Conservation (phyloP, 2,329 filamentous ascomycete genomes). For the Aspergillus hortae region DNA sequence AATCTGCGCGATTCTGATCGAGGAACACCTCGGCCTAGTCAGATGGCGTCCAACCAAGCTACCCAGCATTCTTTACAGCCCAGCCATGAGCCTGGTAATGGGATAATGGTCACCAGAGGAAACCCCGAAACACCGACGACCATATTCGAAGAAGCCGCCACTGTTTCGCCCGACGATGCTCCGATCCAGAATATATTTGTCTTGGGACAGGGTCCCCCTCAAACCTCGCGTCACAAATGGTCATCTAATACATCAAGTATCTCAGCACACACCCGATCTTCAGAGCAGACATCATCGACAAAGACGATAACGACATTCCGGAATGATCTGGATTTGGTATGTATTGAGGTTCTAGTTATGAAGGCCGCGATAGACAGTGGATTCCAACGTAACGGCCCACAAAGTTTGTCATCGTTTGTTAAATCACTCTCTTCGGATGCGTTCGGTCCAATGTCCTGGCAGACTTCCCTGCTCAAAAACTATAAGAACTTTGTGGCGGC, state of each 20-base stretch:
- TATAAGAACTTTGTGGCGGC: conserved; percentile 77
- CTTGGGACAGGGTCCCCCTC: conserved; percentile 65
- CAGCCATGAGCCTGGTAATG: conserved; percentile 29
- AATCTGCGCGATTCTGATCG: conserved; percentile 69
- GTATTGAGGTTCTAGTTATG: conserved; percentile 74
- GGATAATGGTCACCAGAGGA: conserved; percentile 22
- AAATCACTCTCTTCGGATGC: conserved; percentile 70
- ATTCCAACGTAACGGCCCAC: conserved; percentile 60
- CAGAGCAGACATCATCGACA: conserved; percentile 45
- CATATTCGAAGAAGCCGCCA: conserved; percentile 89
- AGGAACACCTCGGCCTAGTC: conserved; percentile 77
- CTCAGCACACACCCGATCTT: conserved; percentile 72
- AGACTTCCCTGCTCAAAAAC: conserved; percentile 67
- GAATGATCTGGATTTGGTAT: conserved; percentile 73
- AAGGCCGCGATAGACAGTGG: conserved; percentile 84
- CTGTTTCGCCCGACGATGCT: conserved; percentile 74
- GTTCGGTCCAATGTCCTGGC: conserved; percentile 70
- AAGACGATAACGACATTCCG: conserved; percentile 41
- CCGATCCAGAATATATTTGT: conserved; percentile 85
- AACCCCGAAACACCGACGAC: conserved; percentile 87
- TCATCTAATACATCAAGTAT: conserved; percentile 76
- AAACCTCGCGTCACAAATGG: conserved; percentile 54
- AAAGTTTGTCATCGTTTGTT: conserved; percentile 69
- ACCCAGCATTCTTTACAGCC: conserved; percentile 49
- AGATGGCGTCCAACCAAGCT: conserved; percentile 67